Evolutionary conservation across 768 basidiomycete species (phyloP), one percentile per base, ranked within the genome.

Genomic region (Strobilomyces echinocephalus): DNA sequence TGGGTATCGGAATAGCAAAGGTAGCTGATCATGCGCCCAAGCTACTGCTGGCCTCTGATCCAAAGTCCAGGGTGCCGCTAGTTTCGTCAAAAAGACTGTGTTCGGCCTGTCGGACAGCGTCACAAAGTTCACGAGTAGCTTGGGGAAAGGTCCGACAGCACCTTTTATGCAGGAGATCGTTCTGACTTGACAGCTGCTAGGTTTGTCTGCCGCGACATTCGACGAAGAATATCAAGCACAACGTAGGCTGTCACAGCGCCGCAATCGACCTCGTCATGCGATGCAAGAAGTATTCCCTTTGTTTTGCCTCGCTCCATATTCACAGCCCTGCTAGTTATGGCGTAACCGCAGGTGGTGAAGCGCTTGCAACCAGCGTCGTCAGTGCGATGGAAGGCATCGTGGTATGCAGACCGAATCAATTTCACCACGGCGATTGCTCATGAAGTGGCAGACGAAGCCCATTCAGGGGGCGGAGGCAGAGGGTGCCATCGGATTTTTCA

Each of bases 41-140:
- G 35, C 10, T 15, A 38, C 5, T 50, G 16, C 49, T 26, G 21
- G 33, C n/a, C 46, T 30, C 64, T 58, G 31, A 73, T 35, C 12
- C 38, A 26, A 38, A 42, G n/a, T 21, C 0, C 61, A 95, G 88
- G 97, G 97, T 42, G 95, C 95, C 0, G 93, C 95, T 8, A 97
- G 94, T 67, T 95, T 99, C 61, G 89, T 97, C 50, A 98, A 98
- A 77, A 99, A 99, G 75, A 97, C 95, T 0, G 91, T 98, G 8
- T 99, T 98, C 62, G 97, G 97, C 35, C 68, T 99, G 40, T 89
- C 90, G 33, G 95, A 99, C 64, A 95, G 92, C 66, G 76, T 99
- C 67, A 95, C 95, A n/a, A 98, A 97, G 71, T 87, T 99, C 64
- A 98, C 97, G 2, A 91, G 94, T 58, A 97, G 93, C 68, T 84